Percentiles rank a stretch among this genome's conserved stretches.
phyloP scores from a whole-genome alignment of 148 eudicot genomes.

The Oxyria digyna region DNA sequence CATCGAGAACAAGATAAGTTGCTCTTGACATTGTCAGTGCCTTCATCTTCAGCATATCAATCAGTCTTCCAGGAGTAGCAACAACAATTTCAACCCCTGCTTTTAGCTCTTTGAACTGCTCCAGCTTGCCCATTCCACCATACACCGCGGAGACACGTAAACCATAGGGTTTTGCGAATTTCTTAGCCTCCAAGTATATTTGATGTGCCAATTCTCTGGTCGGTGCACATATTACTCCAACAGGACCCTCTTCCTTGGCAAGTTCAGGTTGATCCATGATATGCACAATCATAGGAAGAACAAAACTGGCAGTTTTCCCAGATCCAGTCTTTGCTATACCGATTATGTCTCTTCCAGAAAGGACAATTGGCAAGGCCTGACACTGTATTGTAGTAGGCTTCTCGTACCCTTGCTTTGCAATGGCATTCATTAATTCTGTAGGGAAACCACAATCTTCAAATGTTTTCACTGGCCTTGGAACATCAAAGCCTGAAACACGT shows the following conservation, averaged over 20 bases:
- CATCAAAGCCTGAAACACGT: constrained; percentile 93
- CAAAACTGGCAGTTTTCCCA: constrained; percentile 95
- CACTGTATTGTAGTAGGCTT: constrained; percentile 95
- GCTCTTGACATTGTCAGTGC: constrained; percentile 83
- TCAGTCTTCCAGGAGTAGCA: constrained; percentile 94
- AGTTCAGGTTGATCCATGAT: constrained; percentile 98
- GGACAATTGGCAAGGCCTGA: constrained; percentile 83
- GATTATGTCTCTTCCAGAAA: constrained; percentile 87
- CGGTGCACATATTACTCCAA: constrained; percentile 96
- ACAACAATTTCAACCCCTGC: constrained; percentile 91
- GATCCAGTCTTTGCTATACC: constrained; percentile 99
- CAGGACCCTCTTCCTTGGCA: constrained; percentile 87
- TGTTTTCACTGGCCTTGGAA: constrained; percentile 79
- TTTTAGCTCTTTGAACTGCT: constrained; percentile 90
- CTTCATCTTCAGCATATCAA: constrained; percentile 92
- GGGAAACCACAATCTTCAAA: constrained; percentile 89
- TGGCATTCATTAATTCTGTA: constrained; percentile 54
- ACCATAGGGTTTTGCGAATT: constrained; percentile 69
- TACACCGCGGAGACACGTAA: constrained; percentile 92
- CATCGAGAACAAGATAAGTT: constrained; percentile 93
- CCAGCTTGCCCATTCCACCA: constrained; percentile 99
- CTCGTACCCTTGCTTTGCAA: constrained; percentile 81
- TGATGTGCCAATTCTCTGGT: constrained; percentile 98
- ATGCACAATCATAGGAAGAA: constrained; percentile 97
- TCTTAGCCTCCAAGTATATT: constrained; percentile 84